These are phyloP conservation scores for Russula griseocarnosa DNA, from an alignment of 768 basidiomycete species.

Conservation along the genomic window DNA sequence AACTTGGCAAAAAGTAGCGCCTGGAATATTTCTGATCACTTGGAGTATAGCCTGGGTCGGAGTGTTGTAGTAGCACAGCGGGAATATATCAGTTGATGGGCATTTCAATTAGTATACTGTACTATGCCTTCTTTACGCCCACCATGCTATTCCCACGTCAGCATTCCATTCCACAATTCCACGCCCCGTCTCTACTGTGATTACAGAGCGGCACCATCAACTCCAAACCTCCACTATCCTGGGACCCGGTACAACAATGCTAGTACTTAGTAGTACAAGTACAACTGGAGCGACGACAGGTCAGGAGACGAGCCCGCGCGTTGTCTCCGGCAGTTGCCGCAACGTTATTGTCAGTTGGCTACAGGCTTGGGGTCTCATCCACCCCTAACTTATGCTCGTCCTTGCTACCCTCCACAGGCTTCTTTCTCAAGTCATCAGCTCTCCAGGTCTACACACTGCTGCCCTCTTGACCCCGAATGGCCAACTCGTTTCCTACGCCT, in stretches of 20 bases:
- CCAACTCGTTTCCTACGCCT: slow-evolving; percentile 64
- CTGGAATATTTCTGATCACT: not conserved
- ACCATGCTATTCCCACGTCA: not conserved
- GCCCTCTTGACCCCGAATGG: slow-evolving; percentile 70
- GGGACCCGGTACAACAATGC: not conserved
- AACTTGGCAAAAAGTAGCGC: slow-evolving; percentile 3
- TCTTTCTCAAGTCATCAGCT: slow-evolving; percentile 57
- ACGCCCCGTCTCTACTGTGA: not conserved
- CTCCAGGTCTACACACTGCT: slow-evolving; percentile 64
- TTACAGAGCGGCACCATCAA: not conserved
- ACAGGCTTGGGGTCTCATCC: no score
- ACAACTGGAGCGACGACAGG: not conserved
- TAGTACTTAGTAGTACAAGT: not conserved
- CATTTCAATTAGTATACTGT: not conserved
- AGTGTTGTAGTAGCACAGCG: not conserved
- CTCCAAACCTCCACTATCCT: not conserved
- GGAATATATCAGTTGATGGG: not conserved
- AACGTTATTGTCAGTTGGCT: not conserved
- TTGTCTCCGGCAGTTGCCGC: slow-evolving; percentile 14
- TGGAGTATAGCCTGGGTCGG: not conserved
- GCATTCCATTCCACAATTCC: not conserved
- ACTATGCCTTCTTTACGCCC: not conserved
- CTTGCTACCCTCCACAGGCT: slow-evolving; percentile 63
- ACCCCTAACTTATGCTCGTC: slow-evolving; percentile 51
- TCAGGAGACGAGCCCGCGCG: not conserved